A percentile compares a stretch with the other conserved stretches of the same genome.
Evolutionary conservation across 164 flowering plant species (phyloP).

Genomic region (Umbilicus rupestris): DNA sequence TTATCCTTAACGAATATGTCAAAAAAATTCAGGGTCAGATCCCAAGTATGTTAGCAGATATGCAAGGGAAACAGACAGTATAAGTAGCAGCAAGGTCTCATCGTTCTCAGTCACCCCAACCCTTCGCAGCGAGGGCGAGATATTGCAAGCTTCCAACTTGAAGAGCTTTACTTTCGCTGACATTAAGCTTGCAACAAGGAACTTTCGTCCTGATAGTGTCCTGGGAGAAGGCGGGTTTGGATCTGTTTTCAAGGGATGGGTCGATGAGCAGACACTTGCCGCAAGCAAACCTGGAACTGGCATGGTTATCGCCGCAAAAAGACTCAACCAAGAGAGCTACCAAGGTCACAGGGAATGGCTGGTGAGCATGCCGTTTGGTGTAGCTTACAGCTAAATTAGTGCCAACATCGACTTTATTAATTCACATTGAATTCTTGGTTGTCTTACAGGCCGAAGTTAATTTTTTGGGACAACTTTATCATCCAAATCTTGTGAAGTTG

Average conservation of each 20-base stretch:
- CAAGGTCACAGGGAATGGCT: constrained; percentile 16
- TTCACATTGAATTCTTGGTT: background rate
- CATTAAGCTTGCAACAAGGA: constrained; percentile 11
- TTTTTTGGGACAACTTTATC: constrained; percentile 62
- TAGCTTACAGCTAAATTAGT: too few species aligned
- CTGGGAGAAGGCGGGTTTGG: constrained; percentile 14
- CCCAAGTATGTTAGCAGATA: background rate
- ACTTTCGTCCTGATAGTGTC: constrained; percentile 13
- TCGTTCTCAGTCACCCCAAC: background rate
- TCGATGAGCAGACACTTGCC: constrained; percentile 6
- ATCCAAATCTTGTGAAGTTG: constrained; percentile 72
- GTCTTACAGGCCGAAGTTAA: constrained; percentile 60
- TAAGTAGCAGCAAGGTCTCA: background rate
- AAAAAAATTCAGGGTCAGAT: background rate
- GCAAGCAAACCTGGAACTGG: constrained; percentile 12
- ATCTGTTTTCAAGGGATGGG: constrained; percentile 12
- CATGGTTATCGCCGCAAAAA: constrained; percentile 14
- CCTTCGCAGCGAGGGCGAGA: background rate
- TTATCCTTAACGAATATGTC: too few species aligned
- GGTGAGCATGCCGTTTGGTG: constrained; percentile 12
- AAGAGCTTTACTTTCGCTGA: constrained; percentile 4
- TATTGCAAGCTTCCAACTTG: background rate
- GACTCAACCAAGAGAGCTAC: constrained; percentile 8
- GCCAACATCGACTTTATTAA: too few species aligned
- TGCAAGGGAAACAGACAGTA: background rate